A percentile compares a stretch with the other conserved stretches of the same genome.
Conservation (phyloP, 139 green algal genomes). For the Nannochloris sp. region DNA sequence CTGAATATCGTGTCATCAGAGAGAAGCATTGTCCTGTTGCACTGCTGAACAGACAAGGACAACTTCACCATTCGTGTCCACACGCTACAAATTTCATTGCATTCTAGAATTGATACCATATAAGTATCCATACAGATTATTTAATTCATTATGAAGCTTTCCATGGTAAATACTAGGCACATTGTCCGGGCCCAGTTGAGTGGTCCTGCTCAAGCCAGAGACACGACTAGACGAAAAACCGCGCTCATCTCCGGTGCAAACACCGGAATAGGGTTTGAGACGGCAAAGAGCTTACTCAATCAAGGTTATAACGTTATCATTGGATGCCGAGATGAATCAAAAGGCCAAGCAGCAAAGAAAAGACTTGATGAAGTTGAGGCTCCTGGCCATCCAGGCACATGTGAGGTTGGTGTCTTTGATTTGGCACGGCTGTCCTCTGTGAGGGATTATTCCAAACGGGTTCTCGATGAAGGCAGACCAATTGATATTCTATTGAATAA, state of each 20-base stretch:
- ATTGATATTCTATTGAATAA: constrained; percentile 78
- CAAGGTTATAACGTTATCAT: constrained; percentile 54
- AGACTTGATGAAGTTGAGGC: not conserved
- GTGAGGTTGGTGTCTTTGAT: constrained; percentile 44
- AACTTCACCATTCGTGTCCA: no score
- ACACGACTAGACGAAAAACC: not conserved
- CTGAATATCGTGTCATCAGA: no score
- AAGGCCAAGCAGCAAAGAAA: constrained; percentile 31
- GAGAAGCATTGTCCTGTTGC: no score
- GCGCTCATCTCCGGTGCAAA: constrained; percentile 26
- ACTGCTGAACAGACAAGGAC: no score
- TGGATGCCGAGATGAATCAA: constrained; percentile 42
- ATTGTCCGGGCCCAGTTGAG: no score
- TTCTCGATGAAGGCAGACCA: constrained; percentile 33
- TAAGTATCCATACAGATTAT: no score
- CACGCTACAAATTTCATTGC: no score
- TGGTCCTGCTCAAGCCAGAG: not conserved
- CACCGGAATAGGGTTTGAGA: constrained; percentile 64
- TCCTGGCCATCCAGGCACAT: constrained; percentile 9
- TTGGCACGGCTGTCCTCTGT: constrained; percentile 51
- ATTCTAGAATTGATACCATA: no score
- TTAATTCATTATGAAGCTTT: no score
- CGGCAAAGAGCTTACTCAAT: constrained; percentile 40
- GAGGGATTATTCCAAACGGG: constrained; percentile 27
- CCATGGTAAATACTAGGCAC: no score